Conservation (phyloP, 2,329 filamentous ascomycete species). For the Zalaria obscura region DNA sequence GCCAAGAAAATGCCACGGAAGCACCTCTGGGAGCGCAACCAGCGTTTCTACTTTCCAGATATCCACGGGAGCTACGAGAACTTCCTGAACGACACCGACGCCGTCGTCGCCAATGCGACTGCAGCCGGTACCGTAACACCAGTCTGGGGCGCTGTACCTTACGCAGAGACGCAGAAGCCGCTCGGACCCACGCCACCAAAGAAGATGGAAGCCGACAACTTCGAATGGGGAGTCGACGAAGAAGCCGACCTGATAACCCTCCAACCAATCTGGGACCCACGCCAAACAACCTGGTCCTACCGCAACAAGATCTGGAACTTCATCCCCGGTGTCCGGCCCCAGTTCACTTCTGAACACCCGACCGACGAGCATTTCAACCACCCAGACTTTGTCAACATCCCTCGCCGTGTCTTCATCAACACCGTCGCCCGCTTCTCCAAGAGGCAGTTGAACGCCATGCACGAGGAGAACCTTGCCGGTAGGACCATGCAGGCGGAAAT, state of each 20-base stretch:
- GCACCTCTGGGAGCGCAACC: slow-evolving; percentile 44
- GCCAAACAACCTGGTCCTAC: slow-evolving; percentile 64
- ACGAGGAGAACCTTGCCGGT: slow-evolving; percentile 74
- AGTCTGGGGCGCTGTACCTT: slow-evolving; percentile 74
- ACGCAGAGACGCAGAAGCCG: slow-evolving; percentile 56
- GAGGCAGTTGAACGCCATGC: slow-evolving; percentile 72
- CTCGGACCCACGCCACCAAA: slow-evolving; percentile 62
- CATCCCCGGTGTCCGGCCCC: slow-evolving; percentile 46
- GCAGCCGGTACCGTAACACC: slow-evolving; percentile 34
- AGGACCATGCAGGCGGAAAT: slow-evolving; percentile 92
- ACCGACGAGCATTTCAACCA: slow-evolving; percentile 41
- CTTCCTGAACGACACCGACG: slow-evolving; percentile 29
- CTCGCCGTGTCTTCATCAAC: slow-evolving; percentile 76
- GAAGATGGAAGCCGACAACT: slow-evolving; percentile 63
- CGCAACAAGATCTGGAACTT: slow-evolving; percentile 37
- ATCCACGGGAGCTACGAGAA: slow-evolving; percentile 35
- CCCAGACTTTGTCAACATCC: slow-evolving; percentile 32
- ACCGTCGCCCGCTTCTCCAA: slow-evolving; percentile 74
- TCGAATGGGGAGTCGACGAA: slow-evolving; percentile 77
- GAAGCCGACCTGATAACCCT: slow-evolving; percentile 86
- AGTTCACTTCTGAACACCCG: slow-evolving; percentile 73
- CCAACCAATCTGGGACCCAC: slow-evolving; percentile 82
- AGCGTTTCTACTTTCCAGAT: slow-evolving; percentile 40
- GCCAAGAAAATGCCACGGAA: slow-evolving; percentile 41
- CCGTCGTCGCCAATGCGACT: slow-evolving; percentile 24